Percentiles rank a stretch among this genome's conserved stretches.
Conservation (phyloP, 345 rosid species). For the Salix dunnii region DNA sequence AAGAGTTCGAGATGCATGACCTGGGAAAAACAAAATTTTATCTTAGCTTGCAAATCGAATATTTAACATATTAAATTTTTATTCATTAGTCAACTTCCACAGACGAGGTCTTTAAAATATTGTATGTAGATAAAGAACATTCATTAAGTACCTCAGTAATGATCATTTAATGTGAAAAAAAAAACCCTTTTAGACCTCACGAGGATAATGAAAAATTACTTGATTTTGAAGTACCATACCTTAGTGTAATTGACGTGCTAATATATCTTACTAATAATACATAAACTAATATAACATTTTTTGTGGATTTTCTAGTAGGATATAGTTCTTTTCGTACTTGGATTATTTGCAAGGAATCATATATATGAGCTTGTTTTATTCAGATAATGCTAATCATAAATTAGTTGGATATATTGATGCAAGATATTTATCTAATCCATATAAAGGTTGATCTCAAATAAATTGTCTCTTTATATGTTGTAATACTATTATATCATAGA, state of each 20-base stretch:
- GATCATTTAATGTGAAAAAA: neutral
- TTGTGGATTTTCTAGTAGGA: too few relatives aligned
- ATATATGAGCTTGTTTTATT: neutral
- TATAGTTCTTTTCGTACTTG: neutral
- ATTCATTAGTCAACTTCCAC: neutral
- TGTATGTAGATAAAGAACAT: neutral
- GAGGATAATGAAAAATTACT: neutral
- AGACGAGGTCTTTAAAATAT: neutral
- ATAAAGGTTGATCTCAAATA: constrained; percentile 1
- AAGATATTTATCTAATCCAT: neutral
- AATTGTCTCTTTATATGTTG: neutral
- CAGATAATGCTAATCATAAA: neutral
- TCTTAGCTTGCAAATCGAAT: neutral
- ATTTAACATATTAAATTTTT: neutral
- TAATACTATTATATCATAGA: neutral
- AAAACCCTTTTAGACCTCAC: neutral
- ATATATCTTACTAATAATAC: constrained; percentile 3
- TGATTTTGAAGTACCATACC: neutral
- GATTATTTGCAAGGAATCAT: neutral
- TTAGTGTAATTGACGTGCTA: constrained; percentile 2
- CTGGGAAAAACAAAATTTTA: neutral
- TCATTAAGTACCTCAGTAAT: neutral
- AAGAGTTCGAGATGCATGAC: neutral
- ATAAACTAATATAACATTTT: neutral
- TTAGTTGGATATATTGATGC: neutral